phyloP scores from a whole-genome alignment of 352 stramenopile species.

The Phytophthora cryptogea region DNA sequence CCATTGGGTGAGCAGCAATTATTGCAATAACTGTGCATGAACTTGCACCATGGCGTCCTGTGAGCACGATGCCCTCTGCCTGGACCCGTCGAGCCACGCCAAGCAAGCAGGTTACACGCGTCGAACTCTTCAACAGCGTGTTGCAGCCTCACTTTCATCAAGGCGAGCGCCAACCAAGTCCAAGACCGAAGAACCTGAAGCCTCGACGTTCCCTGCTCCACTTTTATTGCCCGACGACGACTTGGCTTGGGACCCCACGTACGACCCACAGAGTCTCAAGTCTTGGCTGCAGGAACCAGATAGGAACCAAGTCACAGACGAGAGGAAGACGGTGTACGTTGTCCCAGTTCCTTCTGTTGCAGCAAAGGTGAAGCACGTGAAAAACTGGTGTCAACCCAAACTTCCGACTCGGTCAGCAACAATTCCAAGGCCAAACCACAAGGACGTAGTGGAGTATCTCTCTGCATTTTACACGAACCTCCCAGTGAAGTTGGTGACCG shows the following conservation, averaged over 20 bases:
- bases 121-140: constrained; percentile 10
- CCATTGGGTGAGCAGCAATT: constrained; percentile 3
- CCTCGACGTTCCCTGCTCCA: constrained; percentile 18
- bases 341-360: constrained; percentile 20
- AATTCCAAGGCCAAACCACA: constrained; percentile 8
- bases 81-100: constrained; percentile 21
- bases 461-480: constrained; percentile 25
- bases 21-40: neutral
- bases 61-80: constrained; percentile 9
- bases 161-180: constrained; percentile 13
- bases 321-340: constrained; percentile 28
- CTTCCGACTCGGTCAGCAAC: neutral
- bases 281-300: constrained; percentile 23
- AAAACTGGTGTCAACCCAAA: constrained; percentile 24
- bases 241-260: constrained; percentile 23
- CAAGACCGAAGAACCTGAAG: constrained; percentile 1
- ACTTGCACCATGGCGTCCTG: constrained; percentile 7
- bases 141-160: constrained; percentile 12
- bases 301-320: constrained; percentile 20
- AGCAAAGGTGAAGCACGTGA: constrained; percentile 17
- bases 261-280: constrained; percentile 26
- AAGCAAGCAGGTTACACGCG: constrained; percentile 14
- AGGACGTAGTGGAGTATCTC: constrained; percentile 20
- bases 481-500: constrained; percentile 20
- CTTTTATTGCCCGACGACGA: constrained; percentile 24